Percentiles rank a stretch among this genome's conserved stretches.
Conservation (phyloP, 768 basidiomycete species). For the Phylloporus sp. region DNA sequence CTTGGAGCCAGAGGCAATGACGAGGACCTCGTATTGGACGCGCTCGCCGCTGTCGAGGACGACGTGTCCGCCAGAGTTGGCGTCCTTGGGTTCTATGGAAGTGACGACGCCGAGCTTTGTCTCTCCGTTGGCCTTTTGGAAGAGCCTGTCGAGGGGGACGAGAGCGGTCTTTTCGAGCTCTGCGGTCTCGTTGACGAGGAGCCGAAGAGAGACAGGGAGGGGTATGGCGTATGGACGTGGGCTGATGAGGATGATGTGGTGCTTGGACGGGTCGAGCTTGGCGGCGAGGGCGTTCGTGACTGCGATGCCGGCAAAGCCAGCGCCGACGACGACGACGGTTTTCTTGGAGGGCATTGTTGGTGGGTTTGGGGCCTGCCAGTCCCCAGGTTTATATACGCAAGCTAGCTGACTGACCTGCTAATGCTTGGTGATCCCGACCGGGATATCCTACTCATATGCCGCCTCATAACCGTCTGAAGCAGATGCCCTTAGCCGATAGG, state of each 20-base stretch:
- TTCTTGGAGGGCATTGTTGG: conserved; percentile 18
- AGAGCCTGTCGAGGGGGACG: conserved; percentile 49
- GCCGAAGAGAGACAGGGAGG: conserved; percentile 49
- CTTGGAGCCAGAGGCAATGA: conserved; percentile 53
- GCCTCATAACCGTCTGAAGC: too few species aligned
- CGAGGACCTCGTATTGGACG: conserved; percentile 49
- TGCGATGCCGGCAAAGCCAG: conserved; percentile 41
- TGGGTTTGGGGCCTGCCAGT: too few species aligned
- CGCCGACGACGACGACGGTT: conserved; percentile 55
- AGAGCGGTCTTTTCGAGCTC: conserved; percentile 41
- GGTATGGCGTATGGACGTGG: conserved; percentile 46
- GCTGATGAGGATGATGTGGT: conserved; percentile 52
- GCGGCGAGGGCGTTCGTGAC: conserved; percentile 45
- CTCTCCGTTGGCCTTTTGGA: conserved; percentile 42
- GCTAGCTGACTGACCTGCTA: too few species aligned
- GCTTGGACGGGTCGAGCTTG: conserved; percentile 42
- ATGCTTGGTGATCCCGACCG: background rate
- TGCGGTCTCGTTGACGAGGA: conserved; percentile 36
- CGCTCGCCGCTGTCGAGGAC: conserved; percentile 46
- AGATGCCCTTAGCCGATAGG: too few species aligned
- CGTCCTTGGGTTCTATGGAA: conserved; percentile 35
- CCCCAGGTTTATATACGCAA: too few species aligned
- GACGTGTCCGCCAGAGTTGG: conserved; percentile 41
- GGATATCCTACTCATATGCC: background rate
- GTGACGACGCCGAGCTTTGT: conserved; percentile 32